Conservation (phyloP, 345 rosid species). For the Boechera divaricarpa region DNA sequence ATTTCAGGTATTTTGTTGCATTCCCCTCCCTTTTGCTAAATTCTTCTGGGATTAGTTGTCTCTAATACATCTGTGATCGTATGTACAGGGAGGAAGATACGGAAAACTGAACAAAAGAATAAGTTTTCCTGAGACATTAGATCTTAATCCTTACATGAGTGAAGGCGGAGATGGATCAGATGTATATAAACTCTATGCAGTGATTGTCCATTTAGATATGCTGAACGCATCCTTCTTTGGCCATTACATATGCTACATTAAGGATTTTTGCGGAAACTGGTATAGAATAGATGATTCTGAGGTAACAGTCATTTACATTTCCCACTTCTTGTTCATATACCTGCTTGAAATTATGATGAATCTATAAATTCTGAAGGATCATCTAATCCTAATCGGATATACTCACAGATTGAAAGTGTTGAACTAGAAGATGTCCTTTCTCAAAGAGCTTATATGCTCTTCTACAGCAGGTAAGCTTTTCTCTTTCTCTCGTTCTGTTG, state of each 20-base stretch:
- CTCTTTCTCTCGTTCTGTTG: neutral
- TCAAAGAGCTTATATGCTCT: conserved; percentile 95
- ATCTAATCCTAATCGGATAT: conserved; percentile 24
- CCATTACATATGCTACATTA: conserved; percentile 89
- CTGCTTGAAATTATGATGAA: neutral
- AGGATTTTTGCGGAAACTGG: conserved; percentile 88
- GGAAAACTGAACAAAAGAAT: conserved; percentile 98
- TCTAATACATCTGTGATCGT: conserved; percentile 24
- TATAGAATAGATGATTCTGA: conserved; percentile 83
- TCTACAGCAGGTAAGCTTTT: conserved; percentile 77
- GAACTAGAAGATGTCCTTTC: conserved; percentile 90
- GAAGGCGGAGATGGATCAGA: conserved; percentile 73
- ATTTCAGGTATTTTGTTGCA: conserved; percentile 63
- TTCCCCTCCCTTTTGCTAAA: neutral
- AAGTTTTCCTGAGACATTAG: conserved; percentile 78
- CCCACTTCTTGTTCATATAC: conserved; percentile 17
- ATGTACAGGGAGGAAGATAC: conserved; percentile 88
- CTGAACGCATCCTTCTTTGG: conserved; percentile 97
- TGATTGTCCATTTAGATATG: conserved; percentile 96
- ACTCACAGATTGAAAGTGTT: conserved; percentile 66
- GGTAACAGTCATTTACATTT: conserved; percentile 53
- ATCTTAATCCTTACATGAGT: conserved; percentile 87
- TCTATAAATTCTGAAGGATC: neutral
- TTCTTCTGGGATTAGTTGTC: neutral
- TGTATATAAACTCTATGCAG: conserved; percentile 84